These are phyloP conservation scores for Trapa bicornis DNA, from an alignment of 345 rosid species.

Conservation along the genomic window DNA sequence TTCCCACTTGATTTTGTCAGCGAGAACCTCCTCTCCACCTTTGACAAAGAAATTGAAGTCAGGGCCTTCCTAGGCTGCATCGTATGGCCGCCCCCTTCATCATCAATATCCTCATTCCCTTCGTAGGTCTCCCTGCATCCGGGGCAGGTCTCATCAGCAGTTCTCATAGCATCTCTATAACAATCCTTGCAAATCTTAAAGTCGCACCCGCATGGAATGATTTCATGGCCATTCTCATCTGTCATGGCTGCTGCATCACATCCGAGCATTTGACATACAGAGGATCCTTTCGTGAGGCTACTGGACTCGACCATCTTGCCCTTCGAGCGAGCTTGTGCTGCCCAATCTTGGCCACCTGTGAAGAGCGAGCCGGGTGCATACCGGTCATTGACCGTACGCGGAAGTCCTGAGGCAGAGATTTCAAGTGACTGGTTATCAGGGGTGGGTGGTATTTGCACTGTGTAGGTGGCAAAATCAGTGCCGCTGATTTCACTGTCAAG, in stretches of 20 bases:
- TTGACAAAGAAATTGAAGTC: constrained; percentile 6
- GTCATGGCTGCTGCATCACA: constrained; percentile 27
- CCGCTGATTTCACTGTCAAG: constrained; percentile 32
- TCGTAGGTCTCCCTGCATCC: constrained; percentile 37
- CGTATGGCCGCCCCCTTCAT: background rate
- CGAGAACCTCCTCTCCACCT: constrained; percentile 20
- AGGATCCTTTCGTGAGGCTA: constrained; percentile 14
- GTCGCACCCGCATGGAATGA: constrained; percentile 35
- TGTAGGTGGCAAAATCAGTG: constrained; percentile 27
- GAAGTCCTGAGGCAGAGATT: constrained; percentile 12
- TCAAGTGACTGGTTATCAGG: constrained; percentile 43
- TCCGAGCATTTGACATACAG: constrained; percentile 22
- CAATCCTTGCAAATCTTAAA: constrained; percentile 40
- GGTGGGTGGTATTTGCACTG: constrained; percentile 44
- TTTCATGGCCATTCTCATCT: constrained; percentile 18
- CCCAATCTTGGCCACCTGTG: constrained; percentile 26
- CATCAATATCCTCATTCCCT: constrained; percentile 15
- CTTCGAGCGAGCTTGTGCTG: constrained; percentile 24
- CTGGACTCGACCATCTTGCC: constrained; percentile 24
- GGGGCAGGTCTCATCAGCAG: constrained; percentile 33
- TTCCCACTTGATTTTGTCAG: constrained; percentile 16
- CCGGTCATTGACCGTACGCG: constrained; percentile 12
- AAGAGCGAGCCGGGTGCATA: constrained; percentile 31
- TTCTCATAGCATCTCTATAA: constrained; percentile 19
- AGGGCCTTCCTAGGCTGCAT: background rate